Conservation (phyloP, 2,329 filamentous ascomycete species). For the Chalara sp. region DNA sequence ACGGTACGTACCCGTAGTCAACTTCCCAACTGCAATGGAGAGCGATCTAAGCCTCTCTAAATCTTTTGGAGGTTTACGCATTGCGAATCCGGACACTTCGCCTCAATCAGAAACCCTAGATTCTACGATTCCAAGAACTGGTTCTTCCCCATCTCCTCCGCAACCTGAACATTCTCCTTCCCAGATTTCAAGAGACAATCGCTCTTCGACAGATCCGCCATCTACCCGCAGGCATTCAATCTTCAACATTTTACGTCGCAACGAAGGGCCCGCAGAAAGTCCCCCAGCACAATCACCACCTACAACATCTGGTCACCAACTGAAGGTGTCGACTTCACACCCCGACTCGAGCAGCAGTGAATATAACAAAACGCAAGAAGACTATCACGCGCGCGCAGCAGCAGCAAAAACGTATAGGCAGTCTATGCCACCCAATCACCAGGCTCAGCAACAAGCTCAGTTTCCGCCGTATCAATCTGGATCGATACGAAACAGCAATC, state of each 20-base stretch:
- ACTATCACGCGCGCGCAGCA: constrained; percentile 19
- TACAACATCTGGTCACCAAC: constrained; percentile 10
- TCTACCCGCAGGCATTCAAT: constrained; percentile 26
- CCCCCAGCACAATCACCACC: constrained; percentile 11
- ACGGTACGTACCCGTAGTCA: neutral
- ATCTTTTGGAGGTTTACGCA: constrained; percentile 87
- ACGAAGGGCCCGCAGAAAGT: constrained; percentile 16
- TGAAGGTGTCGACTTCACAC: constrained; percentile 10
- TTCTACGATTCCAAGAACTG: neutral
- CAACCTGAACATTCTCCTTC: constrained; percentile 1
- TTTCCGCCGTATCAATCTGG: constrained; percentile 37
- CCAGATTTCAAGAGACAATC: constrained; percentile 18
- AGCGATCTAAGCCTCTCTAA: constrained; percentile 88
- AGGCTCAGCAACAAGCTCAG: constrained; percentile 35
- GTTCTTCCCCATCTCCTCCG: neutral
- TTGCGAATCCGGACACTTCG: constrained; percentile 76
- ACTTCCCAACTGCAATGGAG: constrained; percentile 48
- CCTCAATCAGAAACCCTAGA: constrained; percentile 10
- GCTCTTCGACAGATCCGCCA: constrained; percentile 22
- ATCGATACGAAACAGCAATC: constrained; percentile 30
- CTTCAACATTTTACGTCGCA: constrained; percentile 29
- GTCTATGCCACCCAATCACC: constrained; percentile 35
- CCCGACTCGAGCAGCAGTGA: constrained; percentile 26
- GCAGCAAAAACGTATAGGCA: constrained; percentile 32
- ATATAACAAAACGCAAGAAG: constrained; percentile 18